phyloP scores from a whole-genome alignment of 2,329 filamentous ascomycete species.

The Phyllosticta citriasiana region DNA sequence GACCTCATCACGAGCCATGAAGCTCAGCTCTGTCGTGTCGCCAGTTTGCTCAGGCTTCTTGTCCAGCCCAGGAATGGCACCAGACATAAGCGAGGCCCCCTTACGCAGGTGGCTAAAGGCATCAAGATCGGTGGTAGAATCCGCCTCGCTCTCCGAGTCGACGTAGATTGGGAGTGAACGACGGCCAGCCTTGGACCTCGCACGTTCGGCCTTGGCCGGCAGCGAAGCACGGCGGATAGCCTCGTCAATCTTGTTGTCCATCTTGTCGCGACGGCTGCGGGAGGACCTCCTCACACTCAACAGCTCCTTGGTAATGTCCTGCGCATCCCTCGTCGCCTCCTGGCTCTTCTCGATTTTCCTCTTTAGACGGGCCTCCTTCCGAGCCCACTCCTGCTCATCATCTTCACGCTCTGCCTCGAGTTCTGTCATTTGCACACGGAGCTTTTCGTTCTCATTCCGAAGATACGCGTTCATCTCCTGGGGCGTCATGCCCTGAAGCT shows the following conservation, averaged over 20 bases:
- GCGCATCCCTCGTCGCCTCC: conserved; percentile 17
- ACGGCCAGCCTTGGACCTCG: background rate
- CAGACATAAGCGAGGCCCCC: conserved; percentile 15
- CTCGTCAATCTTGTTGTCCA: background rate
- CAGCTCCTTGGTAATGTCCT: conserved; percentile 24
- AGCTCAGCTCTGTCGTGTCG: conserved; percentile 44
- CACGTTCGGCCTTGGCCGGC: background rate
- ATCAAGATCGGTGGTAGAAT: conserved; percentile 29
- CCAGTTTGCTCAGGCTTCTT: conserved; percentile 1
- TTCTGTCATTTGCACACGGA: conserved; percentile 29
- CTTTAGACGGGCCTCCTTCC: conserved; percentile 23
- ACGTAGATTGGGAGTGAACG: conserved; percentile 10
- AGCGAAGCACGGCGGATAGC: background rate
- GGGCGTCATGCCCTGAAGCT: conserved; percentile 26
- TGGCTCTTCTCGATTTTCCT: conserved; percentile 25
- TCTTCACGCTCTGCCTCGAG: conserved; percentile 25
- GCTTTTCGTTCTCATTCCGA: conserved; percentile 29
- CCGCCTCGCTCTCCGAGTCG: conserved; percentile 22
- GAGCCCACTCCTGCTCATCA: conserved; percentile 23
- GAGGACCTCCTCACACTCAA: conserved; percentile 18
- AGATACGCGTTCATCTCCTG: conserved; percentile 30
- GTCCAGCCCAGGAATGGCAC: conserved; percentile 13
- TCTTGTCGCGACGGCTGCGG: background rate
- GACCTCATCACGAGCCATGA: conserved; percentile 43
- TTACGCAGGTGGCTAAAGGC: conserved; percentile 4